Evolutionary conservation across 225 moss, liverwort and hornwort species (phyloP), one percentile per base, ranked within the genome.

Genomic region (Polytrichum commune): DNA sequence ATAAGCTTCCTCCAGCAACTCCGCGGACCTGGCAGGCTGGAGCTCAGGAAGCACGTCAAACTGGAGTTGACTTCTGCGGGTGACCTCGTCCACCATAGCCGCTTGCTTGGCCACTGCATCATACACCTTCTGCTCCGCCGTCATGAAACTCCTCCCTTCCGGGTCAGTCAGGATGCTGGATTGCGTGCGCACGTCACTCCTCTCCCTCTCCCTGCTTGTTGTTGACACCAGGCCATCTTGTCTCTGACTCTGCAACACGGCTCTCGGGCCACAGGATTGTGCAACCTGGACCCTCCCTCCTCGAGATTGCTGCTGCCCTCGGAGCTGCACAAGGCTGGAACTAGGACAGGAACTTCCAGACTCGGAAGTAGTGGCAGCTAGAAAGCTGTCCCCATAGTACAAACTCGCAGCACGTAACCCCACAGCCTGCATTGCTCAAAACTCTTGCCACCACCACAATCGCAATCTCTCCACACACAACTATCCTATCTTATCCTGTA

Each of bases 31-130:
- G 8, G 65, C 81, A 0, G 76, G 10, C 2, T 60, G 29, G 73
- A 73, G 57, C 19, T 80, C 84, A 3, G 69, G 69, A 1, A 71
- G 64, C 64, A 80, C 69, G 58, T 90, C 84, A 35, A 13, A 46
- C 28, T 72, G 69, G 26, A 74, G 10, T 8, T 69, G 61, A 20
- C 10, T 62, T 10, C 71, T 75, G 57, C 75, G 67, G 32, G 74
- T 72, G 30, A 73, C 78, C 78, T 94, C 90, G 55, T 94, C 86
- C 29, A 94, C 86, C 85, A 89, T 91, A 22, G 89, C 92, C 13
- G 96, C 96, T 74, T 97, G 96, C 85, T 94, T 97, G 3, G 86
- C 88, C 35, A 97, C 96, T 18, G 91, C 90, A 26, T 97, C 88
- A 27, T 80, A 86, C 19, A 97, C 92, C 85, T 91, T 97, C 78